These are phyloP conservation scores for Aspergillus amoenus DNA, from an alignment of 2,329 filamentous ascomycete species.

Conservation along the genomic window DNA sequence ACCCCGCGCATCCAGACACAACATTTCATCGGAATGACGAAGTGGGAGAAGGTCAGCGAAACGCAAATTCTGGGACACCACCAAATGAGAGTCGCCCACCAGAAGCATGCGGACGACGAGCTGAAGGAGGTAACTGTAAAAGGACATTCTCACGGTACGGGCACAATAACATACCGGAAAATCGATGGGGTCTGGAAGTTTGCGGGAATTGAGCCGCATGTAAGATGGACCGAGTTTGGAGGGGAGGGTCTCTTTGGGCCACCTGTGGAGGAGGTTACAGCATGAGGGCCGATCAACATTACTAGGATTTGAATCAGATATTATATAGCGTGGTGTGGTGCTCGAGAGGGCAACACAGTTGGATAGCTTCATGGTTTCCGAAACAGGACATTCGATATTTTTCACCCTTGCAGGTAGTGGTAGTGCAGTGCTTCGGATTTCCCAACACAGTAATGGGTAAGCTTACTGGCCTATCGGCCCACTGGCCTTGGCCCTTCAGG, in stretches of 20 bases:
- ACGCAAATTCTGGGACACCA: slow-evolving; percentile 55
- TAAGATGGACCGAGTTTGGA: slow-evolving; percentile 15
- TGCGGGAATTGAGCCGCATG: slow-evolving; percentile 50
- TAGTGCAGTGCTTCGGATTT: too few relatives aligned
- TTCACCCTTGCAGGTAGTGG: too few relatives aligned
- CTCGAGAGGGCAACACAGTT: too few relatives aligned
- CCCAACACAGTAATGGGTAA: too few relatives aligned
- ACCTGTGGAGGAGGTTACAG: background rate
- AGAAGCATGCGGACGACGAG: slow-evolving; percentile 52
- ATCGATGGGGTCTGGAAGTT: slow-evolving; percentile 59
- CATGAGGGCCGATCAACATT: background rate
- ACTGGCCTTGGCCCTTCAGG: too few relatives aligned
- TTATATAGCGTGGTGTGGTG: too few relatives aligned
- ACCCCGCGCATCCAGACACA: slow-evolving; percentile 59
- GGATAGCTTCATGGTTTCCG: too few relatives aligned
- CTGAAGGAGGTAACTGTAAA: slow-evolving; percentile 49
- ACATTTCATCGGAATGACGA: slow-evolving; percentile 58
- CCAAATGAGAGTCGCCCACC: slow-evolving; percentile 59
- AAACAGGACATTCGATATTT: too few relatives aligned
- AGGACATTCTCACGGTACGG: slow-evolving; percentile 57
- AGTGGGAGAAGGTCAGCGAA: slow-evolving; percentile 56
- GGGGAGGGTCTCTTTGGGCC: slow-evolving; percentile 5
- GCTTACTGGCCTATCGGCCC: too few relatives aligned
- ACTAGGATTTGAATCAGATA: too few relatives aligned
- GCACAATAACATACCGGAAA: slow-evolving; percentile 56